Conservation (phyloP, 371 early-diverging fungal genomes). For the Funneliformis caledonium region DNA sequence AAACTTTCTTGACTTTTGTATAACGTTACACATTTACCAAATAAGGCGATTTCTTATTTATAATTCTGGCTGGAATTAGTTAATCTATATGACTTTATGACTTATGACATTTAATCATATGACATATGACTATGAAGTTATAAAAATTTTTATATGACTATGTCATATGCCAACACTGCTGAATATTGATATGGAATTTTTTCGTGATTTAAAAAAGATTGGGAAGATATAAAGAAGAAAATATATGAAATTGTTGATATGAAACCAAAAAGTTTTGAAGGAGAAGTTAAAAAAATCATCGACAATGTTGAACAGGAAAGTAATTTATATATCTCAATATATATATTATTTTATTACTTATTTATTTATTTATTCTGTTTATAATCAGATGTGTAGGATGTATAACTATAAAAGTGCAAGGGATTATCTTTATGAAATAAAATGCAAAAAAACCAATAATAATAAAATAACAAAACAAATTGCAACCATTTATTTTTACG, state of each 20-base stretch:
- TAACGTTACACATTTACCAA: too few species aligned
- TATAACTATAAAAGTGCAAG: background rate
- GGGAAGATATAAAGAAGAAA: background rate
- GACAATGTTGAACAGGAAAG: background rate
- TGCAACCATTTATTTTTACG: constrained; percentile 13
- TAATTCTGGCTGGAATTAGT: too few species aligned
- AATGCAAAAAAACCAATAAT: background rate
- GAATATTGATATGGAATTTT: too few species aligned
- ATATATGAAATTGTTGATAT: constrained; percentile 7
- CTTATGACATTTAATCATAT: too few species aligned
- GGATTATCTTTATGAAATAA: constrained; percentile 19
- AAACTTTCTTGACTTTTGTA: too few species aligned
- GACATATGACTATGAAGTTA: too few species aligned
- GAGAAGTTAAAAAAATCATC: constrained; percentile 9
- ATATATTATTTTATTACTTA: background rate
- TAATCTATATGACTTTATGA: too few species aligned
- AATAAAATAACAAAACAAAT: constrained; percentile 1
- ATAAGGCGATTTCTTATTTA: too few species aligned
- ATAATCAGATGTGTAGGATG: constrained; percentile 9
- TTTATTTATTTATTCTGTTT: background rate
- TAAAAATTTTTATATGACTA: too few species aligned
- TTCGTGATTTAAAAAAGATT: too few species aligned
- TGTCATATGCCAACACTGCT: too few species aligned
- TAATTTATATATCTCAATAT: background rate
- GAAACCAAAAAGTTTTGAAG: constrained; percentile 3